These are phyloP conservation scores for Chalciporus pseudorubinellus DNA, from an alignment of 768 basidiomycete species.

Conservation along the genomic window DNA sequence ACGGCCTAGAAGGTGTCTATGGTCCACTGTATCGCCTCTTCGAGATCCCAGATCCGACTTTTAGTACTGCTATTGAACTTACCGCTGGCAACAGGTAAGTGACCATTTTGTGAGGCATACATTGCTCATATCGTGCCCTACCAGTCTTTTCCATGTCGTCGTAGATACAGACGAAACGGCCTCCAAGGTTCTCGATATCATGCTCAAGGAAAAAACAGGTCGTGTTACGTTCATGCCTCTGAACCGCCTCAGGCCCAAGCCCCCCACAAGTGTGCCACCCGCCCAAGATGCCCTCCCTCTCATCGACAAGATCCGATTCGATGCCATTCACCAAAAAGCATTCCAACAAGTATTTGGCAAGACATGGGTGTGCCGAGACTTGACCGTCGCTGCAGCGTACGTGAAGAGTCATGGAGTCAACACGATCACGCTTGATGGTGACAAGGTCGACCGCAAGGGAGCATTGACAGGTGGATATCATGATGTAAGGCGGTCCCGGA, in stretches of 20 bases:
- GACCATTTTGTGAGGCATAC: background rate
- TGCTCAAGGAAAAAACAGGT: constrained; percentile 91
- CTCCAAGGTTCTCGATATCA: constrained; percentile 83
- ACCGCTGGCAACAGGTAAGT: constrained; percentile 91
- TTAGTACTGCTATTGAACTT: constrained; percentile 89
- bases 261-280: constrained; percentile 51
- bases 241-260: constrained; percentile 86
- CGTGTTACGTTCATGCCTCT: constrained; percentile 98
- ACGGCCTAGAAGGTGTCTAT: constrained; percentile 79
- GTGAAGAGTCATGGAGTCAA: constrained; percentile 94
- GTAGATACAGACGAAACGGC: constrained; percentile 97
- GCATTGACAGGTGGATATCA: constrained; percentile 95
- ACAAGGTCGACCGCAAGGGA: constrained; percentile 96
- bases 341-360: constrained; percentile 98
- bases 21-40: constrained; percentile 94
- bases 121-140: background rate
- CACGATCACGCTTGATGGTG: constrained; percentile 96
- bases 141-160: constrained; percentile 89
- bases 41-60: constrained; percentile 82
- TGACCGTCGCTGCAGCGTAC: constrained; percentile 90
- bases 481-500: constrained; percentile 84
- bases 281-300: constrained; percentile 79
- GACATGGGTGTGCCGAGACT: constrained; percentile 92
- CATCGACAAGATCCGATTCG: constrained; percentile 78
- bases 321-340: constrained; percentile 68